Percentiles rank a stretch among this genome's conserved stretches.
Evolutionary conservation across 768 basidiomycete genomes (phyloP).

Genomic region (Pisolithus orientalis): DNA sequence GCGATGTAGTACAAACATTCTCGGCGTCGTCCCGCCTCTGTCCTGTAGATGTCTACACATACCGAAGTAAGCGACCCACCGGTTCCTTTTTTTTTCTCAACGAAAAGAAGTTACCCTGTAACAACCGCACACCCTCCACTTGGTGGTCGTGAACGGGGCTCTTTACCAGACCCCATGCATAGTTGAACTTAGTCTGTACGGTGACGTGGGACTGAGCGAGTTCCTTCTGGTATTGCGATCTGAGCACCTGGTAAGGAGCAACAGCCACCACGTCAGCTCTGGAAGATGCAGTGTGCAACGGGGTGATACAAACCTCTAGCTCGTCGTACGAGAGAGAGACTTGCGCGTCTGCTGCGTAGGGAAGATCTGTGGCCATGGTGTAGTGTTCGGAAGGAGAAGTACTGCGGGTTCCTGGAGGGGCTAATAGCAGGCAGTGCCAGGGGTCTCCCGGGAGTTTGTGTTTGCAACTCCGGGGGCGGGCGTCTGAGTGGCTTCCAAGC

Average conservation of each 20-base stretch:
- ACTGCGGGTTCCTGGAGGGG: constrained; percentile 7
- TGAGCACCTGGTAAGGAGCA: constrained; percentile 55
- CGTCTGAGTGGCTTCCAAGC: constrained; percentile 5
- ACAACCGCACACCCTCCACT: constrained; percentile 82
- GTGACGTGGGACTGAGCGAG: constrained; percentile 77
- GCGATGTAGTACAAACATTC: constrained; percentile 98
- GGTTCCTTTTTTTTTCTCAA: no score
- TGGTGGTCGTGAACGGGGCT: constrained; percentile 80
- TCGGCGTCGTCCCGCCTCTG: constrained; percentile 78
- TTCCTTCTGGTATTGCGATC: constrained; percentile 87
- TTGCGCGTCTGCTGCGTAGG: constrained; percentile 94
- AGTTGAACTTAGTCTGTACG: constrained; percentile 96
- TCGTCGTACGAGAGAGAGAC: constrained; percentile 86
- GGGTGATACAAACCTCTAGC: constrained; percentile 55
- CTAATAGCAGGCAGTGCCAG: constrained; percentile 7
- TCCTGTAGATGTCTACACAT: constrained; percentile 78
- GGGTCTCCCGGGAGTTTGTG: constrained; percentile 18
- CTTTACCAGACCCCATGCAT: constrained; percentile 95
- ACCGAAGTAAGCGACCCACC: no score
- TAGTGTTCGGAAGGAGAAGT: constrained; percentile 4
- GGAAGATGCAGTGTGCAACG: neutral
- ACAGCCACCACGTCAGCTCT: neutral
- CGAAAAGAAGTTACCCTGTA: constrained; percentile 61
- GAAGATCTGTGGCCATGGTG: constrained; percentile 73
- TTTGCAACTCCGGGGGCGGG: constrained; percentile 14